A percentile compares a stretch with the other conserved stretches of the same genome.
Conservation (phyloP, 768 basidiomycete genomes). For the Auriscalpium microsporum region DNA sequence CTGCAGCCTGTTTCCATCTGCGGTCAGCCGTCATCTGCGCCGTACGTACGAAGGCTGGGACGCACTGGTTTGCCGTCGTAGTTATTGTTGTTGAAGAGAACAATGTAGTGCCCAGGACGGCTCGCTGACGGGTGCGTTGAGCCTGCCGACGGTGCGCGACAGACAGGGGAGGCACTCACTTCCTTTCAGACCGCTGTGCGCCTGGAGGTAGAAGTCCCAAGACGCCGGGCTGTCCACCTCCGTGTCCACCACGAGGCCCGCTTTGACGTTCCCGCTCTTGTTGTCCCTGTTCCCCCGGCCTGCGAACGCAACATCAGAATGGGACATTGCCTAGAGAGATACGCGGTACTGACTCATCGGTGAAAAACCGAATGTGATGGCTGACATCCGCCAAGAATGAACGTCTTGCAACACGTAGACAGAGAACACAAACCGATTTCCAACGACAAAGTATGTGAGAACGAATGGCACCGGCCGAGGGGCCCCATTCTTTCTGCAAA, state of each 20-base stretch:
- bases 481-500: neutral
- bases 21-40: neutral
- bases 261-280: constrained; percentile 9
- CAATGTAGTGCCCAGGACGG: constrained; percentile 49
- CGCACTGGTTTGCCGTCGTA: constrained; percentile 22
- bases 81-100: constrained; percentile 28
- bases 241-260: constrained; percentile 12
- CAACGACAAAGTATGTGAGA: constrained; percentile 51
- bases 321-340: neutral
- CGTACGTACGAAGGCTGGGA: neutral
- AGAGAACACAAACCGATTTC: constrained; percentile 34
- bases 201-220: constrained; percentile 13
- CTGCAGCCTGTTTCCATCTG: constrained; percentile 31
- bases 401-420: neutral
- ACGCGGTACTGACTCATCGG: constrained; percentile 15
- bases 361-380: constrained; percentile 49
- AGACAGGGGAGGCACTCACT: constrained; percentile 27
- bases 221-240: constrained; percentile 6
- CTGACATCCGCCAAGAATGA: constrained; percentile 21
- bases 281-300: constrained; percentile 1
- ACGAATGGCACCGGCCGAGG: constrained; percentile 5
- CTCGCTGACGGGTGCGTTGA: constrained; percentile 30
- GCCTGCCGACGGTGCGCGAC: neutral
- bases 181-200: constrained; percentile 19
- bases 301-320: neutral